Conservation (phyloP, 805 yeast genomes). For the Huiozyma naganishii region DNA sequence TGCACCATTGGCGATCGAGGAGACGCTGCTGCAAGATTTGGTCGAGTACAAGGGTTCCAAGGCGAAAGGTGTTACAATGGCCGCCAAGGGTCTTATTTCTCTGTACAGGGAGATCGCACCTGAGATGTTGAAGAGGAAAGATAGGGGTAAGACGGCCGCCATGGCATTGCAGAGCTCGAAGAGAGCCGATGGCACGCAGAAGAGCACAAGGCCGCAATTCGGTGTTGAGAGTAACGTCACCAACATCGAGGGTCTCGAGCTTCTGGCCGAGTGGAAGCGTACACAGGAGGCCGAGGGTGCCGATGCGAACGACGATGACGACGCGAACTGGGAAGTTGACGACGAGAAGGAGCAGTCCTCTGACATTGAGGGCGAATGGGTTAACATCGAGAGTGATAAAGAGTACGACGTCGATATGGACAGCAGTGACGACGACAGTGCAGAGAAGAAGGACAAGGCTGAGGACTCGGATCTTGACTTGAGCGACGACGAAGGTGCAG, state of each 20-base stretch:
- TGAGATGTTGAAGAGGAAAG: slow-evolving; percentile 81
- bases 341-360: slow-evolving; percentile 35
- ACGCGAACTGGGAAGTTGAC: slow-evolving; percentile 46
- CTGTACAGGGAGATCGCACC: slow-evolving; percentile 94
- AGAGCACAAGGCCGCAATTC: slow-evolving; percentile 37
- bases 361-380: slow-evolving; percentile 84
- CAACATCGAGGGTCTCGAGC: slow-evolving; percentile 86
- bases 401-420: slow-evolving; percentile 49
- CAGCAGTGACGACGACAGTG: slow-evolving; percentile 39
- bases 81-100: slow-evolving; percentile 79
- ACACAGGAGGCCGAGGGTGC: slow-evolving; percentile 44
- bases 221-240: slow-evolving; percentile 64
- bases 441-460: slow-evolving; percentile 29
- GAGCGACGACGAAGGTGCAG: slow-evolving; percentile 27
- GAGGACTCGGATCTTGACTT: slow-evolving; percentile 41
- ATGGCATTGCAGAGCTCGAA: slow-evolving; percentile 64
- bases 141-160: slow-evolving; percentile 86
- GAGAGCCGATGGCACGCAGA: slow-evolving; percentile 29
- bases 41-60: slow-evolving; percentile 87
- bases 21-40: slow-evolving; percentile 78
- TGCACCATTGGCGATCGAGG: slow-evolving; percentile 90
- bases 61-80: slow-evolving; percentile 87
- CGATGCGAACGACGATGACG: slow-evolving; percentile 49
- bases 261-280: slow-evolving; percentile 69
- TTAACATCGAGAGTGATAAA: slow-evolving; percentile 70